phyloP scores from a whole-genome alignment of 1,284 basidiomycete species.

The Leucoagaricus sp. region DNA sequence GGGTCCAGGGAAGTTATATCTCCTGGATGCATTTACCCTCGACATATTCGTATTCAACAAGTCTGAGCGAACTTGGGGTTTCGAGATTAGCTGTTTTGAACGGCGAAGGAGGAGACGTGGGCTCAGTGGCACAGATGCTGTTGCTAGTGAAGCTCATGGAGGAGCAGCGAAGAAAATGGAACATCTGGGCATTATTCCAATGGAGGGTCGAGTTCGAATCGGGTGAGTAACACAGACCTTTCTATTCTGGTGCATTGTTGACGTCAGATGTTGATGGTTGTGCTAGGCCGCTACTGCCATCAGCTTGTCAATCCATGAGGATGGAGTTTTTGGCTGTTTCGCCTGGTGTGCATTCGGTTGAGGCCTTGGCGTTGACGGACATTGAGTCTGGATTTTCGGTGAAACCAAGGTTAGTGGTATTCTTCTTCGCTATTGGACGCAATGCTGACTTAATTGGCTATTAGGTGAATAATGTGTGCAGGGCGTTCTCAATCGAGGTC shows the following conservation, averaged over 20 bases:
- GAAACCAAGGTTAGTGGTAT: constrained; percentile 81
- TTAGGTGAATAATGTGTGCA: too few relatives aligned
- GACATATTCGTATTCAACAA: constrained; percentile 91
- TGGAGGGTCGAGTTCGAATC: constrained; percentile 81
- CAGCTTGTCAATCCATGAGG: constrained; percentile 83
- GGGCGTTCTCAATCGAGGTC: too few relatives aligned
- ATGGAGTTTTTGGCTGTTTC: constrained; percentile 83
- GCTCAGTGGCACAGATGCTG: too few relatives aligned
- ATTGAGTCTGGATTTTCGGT: constrained; percentile 71
- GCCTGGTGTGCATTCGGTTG: constrained; percentile 79
- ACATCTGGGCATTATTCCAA: constrained; percentile 67
- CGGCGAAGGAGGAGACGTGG: constrained; percentile 45
- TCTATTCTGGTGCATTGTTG: background rate
- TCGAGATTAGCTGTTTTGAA: constrained; percentile 75
- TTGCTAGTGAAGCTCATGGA: constrained; percentile 24
- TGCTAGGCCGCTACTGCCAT: constrained; percentile 73
- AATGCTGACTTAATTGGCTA: too few relatives aligned
- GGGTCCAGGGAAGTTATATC: constrained; percentile 55
- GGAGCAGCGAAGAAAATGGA: constrained; percentile 37
- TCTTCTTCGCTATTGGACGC: too few relatives aligned
- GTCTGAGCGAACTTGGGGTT: constrained; percentile 73
- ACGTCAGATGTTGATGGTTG: background rate
- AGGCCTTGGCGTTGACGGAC: constrained; percentile 73
- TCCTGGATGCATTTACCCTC: constrained; percentile 76
- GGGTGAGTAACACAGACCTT: constrained; percentile 52